A percentile compares a stretch with the other conserved stretches of the same genome.
Evolutionary conservation across 1,284 basidiomycete genomes (phyloP).

Genomic region (Malassezia yamatoensis): DNA sequence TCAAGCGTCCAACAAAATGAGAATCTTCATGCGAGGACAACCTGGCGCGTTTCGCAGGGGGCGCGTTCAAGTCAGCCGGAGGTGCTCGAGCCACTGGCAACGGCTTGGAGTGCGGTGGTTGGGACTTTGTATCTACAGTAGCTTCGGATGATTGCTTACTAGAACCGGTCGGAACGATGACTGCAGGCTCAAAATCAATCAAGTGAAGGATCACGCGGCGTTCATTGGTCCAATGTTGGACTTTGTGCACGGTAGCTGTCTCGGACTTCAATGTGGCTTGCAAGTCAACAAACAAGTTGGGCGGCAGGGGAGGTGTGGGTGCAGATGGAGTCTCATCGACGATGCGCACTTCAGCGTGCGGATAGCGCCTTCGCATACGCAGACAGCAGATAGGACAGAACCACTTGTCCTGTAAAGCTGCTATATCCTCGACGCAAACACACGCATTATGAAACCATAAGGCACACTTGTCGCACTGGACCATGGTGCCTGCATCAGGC

Average conservation of each 20-base stretch:
- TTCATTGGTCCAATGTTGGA: conserved; percentile 31
- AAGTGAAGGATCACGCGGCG: conserved; percentile 40
- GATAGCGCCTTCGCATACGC: conserved; percentile 42
- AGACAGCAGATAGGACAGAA: conserved; percentile 46
- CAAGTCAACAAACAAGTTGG: conserved; percentile 39
- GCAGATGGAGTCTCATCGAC: conserved; percentile 24
- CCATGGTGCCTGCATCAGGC: conserved; percentile 38
- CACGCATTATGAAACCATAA: conserved; percentile 46
- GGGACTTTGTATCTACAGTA: conserved; percentile 7
- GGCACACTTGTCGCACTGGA: conserved; percentile 45
- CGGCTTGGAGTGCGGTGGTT: neutral
- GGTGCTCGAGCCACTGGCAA: neutral
- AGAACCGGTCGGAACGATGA: conserved; percentile 22
- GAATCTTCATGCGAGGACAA: conserved; percentile 20
- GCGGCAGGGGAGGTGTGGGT: conserved; percentile 17
- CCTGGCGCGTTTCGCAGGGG: neutral
- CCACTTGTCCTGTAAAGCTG: conserved; percentile 34
- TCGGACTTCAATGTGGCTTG: conserved; percentile 38
- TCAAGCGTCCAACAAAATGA: conserved; percentile 36
- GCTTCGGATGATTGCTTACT: neutral
- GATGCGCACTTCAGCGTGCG: conserved; percentile 42
- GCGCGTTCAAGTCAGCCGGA: conserved; percentile 4
- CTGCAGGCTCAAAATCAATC: conserved; percentile 39
- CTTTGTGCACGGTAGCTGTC: conserved; percentile 34
- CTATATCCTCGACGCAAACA: conserved; percentile 31